Evolutionary conservation across 1,284 basidiomycete genomes (phyloP).

Genomic region (Microbotryum violaceum): DNA sequence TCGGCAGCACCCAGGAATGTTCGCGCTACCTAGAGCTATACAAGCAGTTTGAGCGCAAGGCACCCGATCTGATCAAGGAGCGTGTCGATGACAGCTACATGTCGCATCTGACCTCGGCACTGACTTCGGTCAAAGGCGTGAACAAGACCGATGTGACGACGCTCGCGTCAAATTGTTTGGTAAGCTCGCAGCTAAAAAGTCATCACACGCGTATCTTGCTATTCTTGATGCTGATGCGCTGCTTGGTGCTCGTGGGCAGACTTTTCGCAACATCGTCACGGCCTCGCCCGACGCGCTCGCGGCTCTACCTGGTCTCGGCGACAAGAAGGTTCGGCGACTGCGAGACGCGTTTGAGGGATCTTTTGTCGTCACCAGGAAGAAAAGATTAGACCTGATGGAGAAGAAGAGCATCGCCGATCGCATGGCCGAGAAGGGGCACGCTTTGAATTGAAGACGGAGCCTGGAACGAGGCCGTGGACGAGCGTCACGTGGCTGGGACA

Average conservation of each 20-base stretch:
- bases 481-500: too few relatives aligned
- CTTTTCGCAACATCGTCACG: conserved; percentile 68
- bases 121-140: conserved; percentile 85
- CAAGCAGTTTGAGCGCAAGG: conserved; percentile 88
- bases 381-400: background rate
- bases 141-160: conserved; percentile 98
- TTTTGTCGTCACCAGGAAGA: conserved; percentile 39
- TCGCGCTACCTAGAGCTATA: conserved; percentile 83
- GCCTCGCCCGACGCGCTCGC: conserved; percentile 67
- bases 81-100: conserved; percentile 80
- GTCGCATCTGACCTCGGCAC: conserved; percentile 68
- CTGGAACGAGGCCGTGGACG: too few relatives aligned
- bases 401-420: conserved; percentile 17
- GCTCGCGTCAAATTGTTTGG: conserved; percentile 61
- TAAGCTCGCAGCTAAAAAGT: too few relatives aligned
- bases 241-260: conserved; percentile 47
- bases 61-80: conserved; percentile 90
- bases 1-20: conserved; percentile 70
- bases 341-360: conserved; percentile 48
- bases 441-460: conserved; percentile 21
- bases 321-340: conserved; percentile 73
- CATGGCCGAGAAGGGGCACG: conserved; percentile 10
- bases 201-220: background rate
- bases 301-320: conserved; percentile 85
- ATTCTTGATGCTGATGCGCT: background rate